These are phyloP conservation scores for Aspergillus felis DNA, from an alignment of 2,329 filamentous ascomycete species.

Conservation along the genomic window DNA sequence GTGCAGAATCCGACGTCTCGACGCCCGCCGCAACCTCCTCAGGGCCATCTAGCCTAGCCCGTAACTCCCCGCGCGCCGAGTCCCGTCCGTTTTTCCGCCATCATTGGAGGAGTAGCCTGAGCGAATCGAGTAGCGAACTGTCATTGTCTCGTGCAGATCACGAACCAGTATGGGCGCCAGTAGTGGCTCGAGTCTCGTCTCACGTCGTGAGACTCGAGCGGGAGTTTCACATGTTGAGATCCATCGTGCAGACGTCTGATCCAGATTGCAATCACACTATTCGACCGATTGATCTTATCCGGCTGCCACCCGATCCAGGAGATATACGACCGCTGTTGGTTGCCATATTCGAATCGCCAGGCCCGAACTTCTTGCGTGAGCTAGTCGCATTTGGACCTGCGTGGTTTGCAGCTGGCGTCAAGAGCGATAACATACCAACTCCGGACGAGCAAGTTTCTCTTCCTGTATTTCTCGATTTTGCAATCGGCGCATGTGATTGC, in stretches of 20 bases:
- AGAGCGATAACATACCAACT: slow-evolving; percentile 43
- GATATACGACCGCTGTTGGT: slow-evolving; percentile 71
- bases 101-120: slow-evolving; percentile 52
- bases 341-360: slow-evolving; percentile 75
- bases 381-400: slow-evolving; percentile 75
- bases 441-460: slow-evolving; percentile 63
- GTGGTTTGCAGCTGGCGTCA: slow-evolving; percentile 58
- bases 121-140: slow-evolving; percentile 44
- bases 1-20: slow-evolving; percentile 47
- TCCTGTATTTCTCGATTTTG: slow-evolving; percentile 80
- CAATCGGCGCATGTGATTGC: slow-evolving; percentile 80
- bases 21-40: slow-evolving; percentile 46
- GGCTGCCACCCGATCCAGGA: slow-evolving; percentile 63
- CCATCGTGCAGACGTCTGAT: slow-evolving; percentile 66
- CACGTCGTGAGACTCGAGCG: slow-evolving; percentile 81
- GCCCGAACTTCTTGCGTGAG: slow-evolving; percentile 66
- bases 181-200: slow-evolving; percentile 78
- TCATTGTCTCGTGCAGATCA: slow-evolving; percentile 38
- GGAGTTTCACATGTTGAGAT: slow-evolving; percentile 78
- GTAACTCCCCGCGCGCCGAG: slow-evolving; percentile 42
- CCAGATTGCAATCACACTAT: slow-evolving; percentile 72
- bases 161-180: slow-evolving; percentile 51
- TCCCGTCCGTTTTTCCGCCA: slow-evolving; percentile 37
- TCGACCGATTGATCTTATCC: slow-evolving; percentile 73
- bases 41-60: slow-evolving; percentile 40